Conservation (phyloP, 345 rosid species). For the Populus nigra region DNA sequence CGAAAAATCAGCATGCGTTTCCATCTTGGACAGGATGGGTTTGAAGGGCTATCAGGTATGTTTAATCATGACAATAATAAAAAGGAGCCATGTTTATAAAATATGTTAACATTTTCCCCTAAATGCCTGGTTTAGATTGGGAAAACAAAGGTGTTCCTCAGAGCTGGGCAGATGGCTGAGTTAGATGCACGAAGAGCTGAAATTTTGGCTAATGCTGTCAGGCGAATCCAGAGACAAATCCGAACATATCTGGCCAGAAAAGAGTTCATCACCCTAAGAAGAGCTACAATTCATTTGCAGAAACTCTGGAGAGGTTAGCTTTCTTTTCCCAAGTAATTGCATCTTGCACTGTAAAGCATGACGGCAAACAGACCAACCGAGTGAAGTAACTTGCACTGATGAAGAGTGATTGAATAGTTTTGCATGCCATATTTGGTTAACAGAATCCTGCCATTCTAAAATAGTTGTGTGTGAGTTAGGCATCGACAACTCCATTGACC, state of each 20-base stretch:
- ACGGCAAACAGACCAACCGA: not conserved
- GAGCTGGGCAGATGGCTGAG: constrained; percentile 78
- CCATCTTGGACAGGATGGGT: constrained; percentile 54
- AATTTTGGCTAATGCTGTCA: constrained; percentile 51
- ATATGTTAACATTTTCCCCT: not conserved
- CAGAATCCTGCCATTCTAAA: not conserved
- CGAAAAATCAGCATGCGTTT: constrained; percentile 53
- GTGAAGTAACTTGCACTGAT: not conserved
- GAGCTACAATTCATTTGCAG: constrained; percentile 44
- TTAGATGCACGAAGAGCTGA: constrained; percentile 65
- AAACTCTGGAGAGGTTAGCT: constrained; percentile 53
- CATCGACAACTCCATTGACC: not conserved
- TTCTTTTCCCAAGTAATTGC: constrained; percentile 15
- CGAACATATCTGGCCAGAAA: constrained; percentile 49
- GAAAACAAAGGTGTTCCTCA: constrained; percentile 61
- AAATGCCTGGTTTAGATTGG: constrained; percentile 50
- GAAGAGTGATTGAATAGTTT: not conserved
- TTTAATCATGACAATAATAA: constrained; percentile 2
- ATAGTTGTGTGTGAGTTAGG: too few species aligned
- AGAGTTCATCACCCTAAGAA: constrained; percentile 43
- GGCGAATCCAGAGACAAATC: constrained; percentile 52
- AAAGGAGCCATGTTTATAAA: not conserved
- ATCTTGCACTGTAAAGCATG: constrained; percentile 6
- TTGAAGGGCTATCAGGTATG: constrained; percentile 66
- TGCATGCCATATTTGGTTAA: not conserved